These are phyloP conservation scores for Acer campestre DNA, from an alignment of 345 rosid species.

Conservation along the genomic window DNA sequence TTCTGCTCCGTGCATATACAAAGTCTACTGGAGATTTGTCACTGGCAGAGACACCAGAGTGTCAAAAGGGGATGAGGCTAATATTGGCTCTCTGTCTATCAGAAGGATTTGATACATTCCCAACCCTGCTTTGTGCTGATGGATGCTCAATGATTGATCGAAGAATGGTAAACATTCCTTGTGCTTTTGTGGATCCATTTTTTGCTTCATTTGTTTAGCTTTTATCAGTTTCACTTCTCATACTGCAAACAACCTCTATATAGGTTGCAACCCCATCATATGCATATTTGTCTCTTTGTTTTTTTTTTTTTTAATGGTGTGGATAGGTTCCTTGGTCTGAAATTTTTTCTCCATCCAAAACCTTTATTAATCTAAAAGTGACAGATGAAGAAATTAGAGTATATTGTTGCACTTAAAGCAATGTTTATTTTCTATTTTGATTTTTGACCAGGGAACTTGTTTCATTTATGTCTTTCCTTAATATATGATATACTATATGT, in stretches of 20 bases:
- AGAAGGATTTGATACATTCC: conserved; percentile 83
- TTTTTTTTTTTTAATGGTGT: not conserved
- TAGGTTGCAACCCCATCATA: not conserved
- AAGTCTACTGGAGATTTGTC: conserved; percentile 71
- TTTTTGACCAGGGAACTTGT: not conserved
- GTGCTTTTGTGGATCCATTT: not conserved
- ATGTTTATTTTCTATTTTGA: not conserved
- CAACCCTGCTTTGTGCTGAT: conserved; percentile 74
- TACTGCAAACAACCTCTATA: not conserved
- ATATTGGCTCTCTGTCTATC: conserved; percentile 65
- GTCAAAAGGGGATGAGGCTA: conserved; percentile 76
- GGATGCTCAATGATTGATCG: conserved; percentile 86
- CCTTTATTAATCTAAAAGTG: not conserved
- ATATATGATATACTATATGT: no score
- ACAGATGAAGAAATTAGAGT: not conserved
- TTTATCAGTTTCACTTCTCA: not conserved
- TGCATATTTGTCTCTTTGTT: no score
- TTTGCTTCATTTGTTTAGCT: not conserved
- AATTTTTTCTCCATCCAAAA: not conserved
- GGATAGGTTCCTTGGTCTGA: not conserved
- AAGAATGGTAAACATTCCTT: conserved; percentile 58
- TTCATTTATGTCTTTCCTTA: not conserved
- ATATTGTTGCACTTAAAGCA: not conserved
- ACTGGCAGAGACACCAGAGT: conserved; percentile 64
- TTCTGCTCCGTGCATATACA: conserved; percentile 80